Evolutionary conservation across 768 basidiomycete genomes (phyloP), one percentile per base, ranked within the genome.

Genomic region (Pisolithus tinctorius): DNA sequence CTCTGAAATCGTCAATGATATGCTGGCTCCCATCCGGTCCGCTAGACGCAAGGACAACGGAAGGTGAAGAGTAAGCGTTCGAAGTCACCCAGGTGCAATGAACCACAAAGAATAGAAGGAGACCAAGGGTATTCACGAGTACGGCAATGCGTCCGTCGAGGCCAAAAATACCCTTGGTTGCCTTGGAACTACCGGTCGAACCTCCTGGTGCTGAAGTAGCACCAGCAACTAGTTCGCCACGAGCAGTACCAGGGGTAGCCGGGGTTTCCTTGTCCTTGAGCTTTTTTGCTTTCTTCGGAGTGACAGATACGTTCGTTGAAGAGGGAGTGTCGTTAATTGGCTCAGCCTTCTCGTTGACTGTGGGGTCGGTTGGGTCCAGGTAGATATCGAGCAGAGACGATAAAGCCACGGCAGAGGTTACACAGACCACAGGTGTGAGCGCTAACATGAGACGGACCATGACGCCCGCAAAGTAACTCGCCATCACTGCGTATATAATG

Each of bases 371-470:
- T 2, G 92, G 88, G 67, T 97, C 92, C 60, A 98, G 76, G 67
- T 92, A 99, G 0, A 84, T 88, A 58, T 96, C 90, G 51, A 97
- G 74, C 10, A 98, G 75, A 6, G 84, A 79, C 3, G 93, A 94
- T 52, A 96, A 73, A 1, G 93, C 93, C 29, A 98, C 84, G 6
- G 96, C 96, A 16, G 92, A 84, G 16, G 92, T 67, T 52, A 98
- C 89, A 64, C 96, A 99, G 42, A 98, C 96, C 51, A 95, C 88
- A 1, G 96, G 96, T 0, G 95, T 98, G 51, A 99, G 83, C 25
- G 96, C 88, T 49, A 99, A 78, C 92, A 99, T 98, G 54, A 98
- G 78, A 51, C 96, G 93, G 56, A 99, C 96, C 96, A 99, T 99
- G 65, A 99, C 95, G 40, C 96, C 96, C 4, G 96, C 95, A 63